Conservation (phyloP, 2,329 filamentous ascomycete genomes). For the Zymoseptoria ardabiliae region DNA sequence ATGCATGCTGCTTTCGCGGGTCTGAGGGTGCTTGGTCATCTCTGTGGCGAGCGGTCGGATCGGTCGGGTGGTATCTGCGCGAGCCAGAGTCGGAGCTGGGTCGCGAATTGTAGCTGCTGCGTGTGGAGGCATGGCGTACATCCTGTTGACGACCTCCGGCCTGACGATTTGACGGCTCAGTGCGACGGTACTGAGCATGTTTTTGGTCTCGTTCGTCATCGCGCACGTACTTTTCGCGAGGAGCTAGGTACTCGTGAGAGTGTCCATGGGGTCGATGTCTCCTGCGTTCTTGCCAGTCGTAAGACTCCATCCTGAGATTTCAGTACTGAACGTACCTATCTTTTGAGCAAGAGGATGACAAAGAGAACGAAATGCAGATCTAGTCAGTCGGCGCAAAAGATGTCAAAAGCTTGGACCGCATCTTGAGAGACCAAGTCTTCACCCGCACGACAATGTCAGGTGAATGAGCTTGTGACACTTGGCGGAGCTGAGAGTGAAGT, state of each 20-base stretch:
- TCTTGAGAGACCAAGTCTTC: background rate
- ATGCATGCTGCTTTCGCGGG: background rate
- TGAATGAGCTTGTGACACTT: background rate
- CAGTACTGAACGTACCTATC: background rate
- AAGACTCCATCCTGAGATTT: background rate
- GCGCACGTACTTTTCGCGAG: background rate
- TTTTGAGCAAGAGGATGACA: background rate
- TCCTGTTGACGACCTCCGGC: background rate
- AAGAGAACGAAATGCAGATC: no score
- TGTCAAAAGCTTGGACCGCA: background rate
- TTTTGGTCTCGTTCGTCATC: background rate
- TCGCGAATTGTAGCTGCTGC: background rate
- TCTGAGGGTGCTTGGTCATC: background rate
- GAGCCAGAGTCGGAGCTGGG: background rate
- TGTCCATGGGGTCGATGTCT: background rate
- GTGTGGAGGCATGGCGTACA: background rate
- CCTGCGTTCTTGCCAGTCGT: background rate
- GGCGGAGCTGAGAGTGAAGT: background rate
- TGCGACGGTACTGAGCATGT: background rate
- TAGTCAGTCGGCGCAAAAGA: no score
- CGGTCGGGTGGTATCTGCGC: background rate
- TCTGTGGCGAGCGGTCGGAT: background rate
- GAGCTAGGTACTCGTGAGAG: background rate
- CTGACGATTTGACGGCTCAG: background rate
- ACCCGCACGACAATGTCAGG: background rate